A percentile compares a stretch with the other conserved stretches of the same genome.
phyloP scores from a whole-genome alignment of 306 rosid genomes.

The Vigna nakashimae region DNA sequence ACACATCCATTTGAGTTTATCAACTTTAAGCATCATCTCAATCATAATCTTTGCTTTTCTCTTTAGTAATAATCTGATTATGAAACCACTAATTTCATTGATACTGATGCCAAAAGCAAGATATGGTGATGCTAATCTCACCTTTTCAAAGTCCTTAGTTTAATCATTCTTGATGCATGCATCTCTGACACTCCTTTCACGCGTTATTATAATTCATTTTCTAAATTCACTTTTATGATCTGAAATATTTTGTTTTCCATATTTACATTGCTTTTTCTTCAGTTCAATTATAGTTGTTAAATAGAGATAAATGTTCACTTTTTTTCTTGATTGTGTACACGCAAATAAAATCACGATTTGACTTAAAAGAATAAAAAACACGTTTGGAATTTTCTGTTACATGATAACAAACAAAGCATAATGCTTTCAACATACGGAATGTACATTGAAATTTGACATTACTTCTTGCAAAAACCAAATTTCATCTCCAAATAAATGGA shows the following conservation, averaged over 20 bases:
- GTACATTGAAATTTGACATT: neutral
- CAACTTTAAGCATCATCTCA: slow-evolving; percentile 26
- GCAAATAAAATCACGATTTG: neutral
- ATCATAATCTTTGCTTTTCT: slow-evolving; percentile 32
- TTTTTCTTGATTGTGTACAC: neutral
- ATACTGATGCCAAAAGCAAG: slow-evolving; percentile 7
- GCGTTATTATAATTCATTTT: neutral
- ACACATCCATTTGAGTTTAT: slow-evolving; percentile 9
- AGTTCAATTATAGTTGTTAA: neutral
- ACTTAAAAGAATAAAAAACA: neutral
- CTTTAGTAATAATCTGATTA: slow-evolving; percentile 20
- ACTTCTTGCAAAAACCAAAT: too few species aligned
- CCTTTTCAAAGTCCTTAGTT: neutral
- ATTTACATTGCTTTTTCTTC: neutral
- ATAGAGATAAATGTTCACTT: neutral
- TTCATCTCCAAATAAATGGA: neutral
- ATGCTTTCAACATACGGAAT: neutral
- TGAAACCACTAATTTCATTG: slow-evolving; percentile 20
- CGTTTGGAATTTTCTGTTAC: neutral
- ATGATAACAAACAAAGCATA: neutral
- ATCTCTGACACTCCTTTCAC: neutral
- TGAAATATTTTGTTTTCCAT: neutral
- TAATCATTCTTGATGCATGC: neutral
- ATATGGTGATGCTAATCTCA: neutral
- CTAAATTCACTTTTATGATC: neutral